Base-by-base conservation (phyloP, 179 eudicot species). In the Dionaea muscipula region DNA sequence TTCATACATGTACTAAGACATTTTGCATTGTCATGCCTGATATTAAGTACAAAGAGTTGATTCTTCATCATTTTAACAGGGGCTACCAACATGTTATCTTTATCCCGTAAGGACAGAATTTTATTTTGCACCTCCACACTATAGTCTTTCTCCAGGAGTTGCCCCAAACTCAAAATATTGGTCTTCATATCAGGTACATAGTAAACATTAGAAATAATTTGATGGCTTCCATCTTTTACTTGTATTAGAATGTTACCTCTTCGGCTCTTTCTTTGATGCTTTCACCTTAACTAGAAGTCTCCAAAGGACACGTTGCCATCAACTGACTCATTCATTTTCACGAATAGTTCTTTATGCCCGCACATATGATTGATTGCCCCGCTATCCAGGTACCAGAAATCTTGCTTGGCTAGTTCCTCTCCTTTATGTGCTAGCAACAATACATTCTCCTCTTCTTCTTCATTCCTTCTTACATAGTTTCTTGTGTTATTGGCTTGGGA, bases 341-440 rank as follows among this genome's bases (percentile, higher is more conserved):
- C n/a, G 49, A 45, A 45, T 3, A 45, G 2, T 1, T 45, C 4
- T 20, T 45, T 45, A 7, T 21, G 49, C 10, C 49, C 49, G 24
- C 49, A 45, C 49, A 45, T 45, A 19, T 45, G 49, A 19, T 45
- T 45, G 23, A 7, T 45, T 6, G 49, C 49, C 1, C 49, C 49
- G 4, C 22, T 45, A 20, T 45, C 21, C 2, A 45, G 21, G n/a
- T 45, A 18, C 49, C 49, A 45, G 3, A 9, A 2, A 3, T 2
- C 2, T 1, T 45, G 1, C 7, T 45, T 19, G 49, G 4, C 21
- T 15, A 5, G 4, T 1, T 19, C 23, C 2, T 9, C 49, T 45
- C 11, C 49, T 2, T 18, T 45, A 20, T 45, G 24, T 45, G 49
- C n/a, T 6, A 18, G 10, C 4, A 45, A 18, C 11, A 17, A 7